Percentiles rank a stretch among this genome's conserved stretches.
Evolutionary conservation across 352 stramenopile genomes (phyloP).

Genomic region (Blastocystis sp.): DNA sequence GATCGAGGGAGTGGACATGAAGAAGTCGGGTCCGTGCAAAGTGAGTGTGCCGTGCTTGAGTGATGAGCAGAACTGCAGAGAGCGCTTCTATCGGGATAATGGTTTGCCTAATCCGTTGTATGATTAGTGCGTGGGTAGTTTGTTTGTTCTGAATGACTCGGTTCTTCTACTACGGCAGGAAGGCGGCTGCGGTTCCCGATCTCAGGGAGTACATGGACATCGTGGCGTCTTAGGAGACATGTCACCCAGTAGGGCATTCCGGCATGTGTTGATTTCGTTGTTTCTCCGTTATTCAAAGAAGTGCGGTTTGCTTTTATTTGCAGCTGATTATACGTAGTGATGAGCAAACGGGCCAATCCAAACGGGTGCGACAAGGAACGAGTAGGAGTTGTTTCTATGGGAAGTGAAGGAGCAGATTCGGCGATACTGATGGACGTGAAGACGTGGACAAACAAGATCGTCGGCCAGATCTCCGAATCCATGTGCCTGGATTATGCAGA

Average conservation of each 20-base stretch:
- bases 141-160: constrained; percentile 46
- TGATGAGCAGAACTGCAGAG: not conserved
- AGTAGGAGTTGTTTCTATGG: constrained; percentile 10
- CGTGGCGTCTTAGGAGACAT: not conserved
- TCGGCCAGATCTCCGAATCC: constrained; percentile 80
- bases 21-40: not conserved
- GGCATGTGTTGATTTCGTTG: constrained; percentile 73
- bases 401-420: constrained; percentile 73
- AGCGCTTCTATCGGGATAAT: not conserved
- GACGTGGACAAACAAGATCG: constrained; percentile 80
- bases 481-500: constrained; percentile 77
- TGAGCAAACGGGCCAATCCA: not conserved
- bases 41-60: not conserved
- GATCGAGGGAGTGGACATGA: constrained; percentile 27
- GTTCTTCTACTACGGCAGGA: constrained; percentile 49
- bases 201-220: constrained; percentile 54
- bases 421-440: constrained; percentile 81
- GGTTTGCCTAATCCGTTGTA: not conserved
- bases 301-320: constrained; percentile 75
- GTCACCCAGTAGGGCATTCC: not conserved
- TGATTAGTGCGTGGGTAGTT: not conserved
- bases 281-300: constrained; percentile 78
- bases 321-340: constrained; percentile 75
- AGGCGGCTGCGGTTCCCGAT: constrained; percentile 8
- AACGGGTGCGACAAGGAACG: constrained; percentile 31